Evolutionary conservation across 2,329 filamentous ascomycete genomes (phyloP), one percentile per base, ranked within the genome.

Genomic region (Stromatinia cepivora): DNA sequence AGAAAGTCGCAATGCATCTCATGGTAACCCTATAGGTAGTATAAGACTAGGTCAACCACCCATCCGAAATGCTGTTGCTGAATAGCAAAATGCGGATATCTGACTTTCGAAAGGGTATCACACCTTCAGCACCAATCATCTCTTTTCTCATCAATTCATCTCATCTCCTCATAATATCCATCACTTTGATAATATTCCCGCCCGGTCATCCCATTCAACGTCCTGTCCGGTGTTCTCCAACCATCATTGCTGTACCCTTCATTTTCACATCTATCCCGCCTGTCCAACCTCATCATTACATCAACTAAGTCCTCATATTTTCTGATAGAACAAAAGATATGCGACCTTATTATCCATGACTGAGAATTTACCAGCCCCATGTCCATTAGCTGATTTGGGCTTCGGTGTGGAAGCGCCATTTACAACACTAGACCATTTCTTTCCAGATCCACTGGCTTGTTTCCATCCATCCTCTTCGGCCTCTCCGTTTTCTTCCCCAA

Each of bases 321-420:
- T 78, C 82, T 97, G 91, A 80, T 99, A 99, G 82, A 99, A 97
- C 77, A 99, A 82, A 74, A 99, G 88, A 81, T 99, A 99, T 5
- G 95, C 95, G 70, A 97, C 94, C 84, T 97, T 97, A 84, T 94
- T 97, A 80, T 98, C 94, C 80, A 92, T 93, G 78, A 92, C 80
- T 25, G 84, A 85, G 70, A 81, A 81, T 72, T 81, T 86, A 73
- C 82, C 50, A 53, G 59, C 67, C 39, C 45, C 66, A 39, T 42
- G 36, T 42, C 66, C 66, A 53, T 42, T 67, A 11, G 36, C 87
- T 75, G 89, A 88, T 79, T 87, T 84, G 78, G 83, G 72, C 80
- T 88, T 87, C 85, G 84, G 81, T 80, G 82, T 81, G 76, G 83
- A 81, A 80, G 73, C 81, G 81, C 90, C 91, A 75, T 94, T 95